phyloP scores from a whole-genome alignment of 2,329 filamentous ascomycete species.

The Purpureocillium lavendulum region DNA sequence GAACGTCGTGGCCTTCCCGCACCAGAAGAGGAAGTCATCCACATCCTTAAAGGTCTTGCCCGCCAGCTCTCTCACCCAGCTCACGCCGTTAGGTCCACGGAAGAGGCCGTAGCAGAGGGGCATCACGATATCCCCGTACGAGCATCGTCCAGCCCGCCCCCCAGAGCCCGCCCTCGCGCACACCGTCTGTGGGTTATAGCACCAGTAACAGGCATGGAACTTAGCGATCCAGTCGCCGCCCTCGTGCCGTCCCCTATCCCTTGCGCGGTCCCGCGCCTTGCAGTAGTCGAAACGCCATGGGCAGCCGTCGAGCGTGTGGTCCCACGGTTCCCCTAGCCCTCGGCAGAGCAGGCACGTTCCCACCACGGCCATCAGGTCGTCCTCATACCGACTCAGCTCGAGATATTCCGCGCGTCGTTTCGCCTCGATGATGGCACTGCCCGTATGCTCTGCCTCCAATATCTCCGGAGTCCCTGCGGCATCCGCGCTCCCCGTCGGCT shows the following conservation, averaged over 20 bases:
- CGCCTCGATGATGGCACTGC: neutral
- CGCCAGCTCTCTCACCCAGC: neutral
- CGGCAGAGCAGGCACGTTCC: neutral
- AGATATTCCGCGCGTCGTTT: no score
- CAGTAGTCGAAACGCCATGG: neutral
- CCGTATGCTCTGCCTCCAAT: neutral
- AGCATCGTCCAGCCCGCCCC: neutral
- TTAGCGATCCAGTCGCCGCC: neutral
- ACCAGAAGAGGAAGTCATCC: neutral
- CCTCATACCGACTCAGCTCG: no score
- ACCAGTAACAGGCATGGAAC: neutral
- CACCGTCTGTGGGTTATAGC: neutral
- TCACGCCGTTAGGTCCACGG: no score
- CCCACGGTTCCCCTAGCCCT: neutral
- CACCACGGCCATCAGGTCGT: neutral
- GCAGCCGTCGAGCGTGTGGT: neutral
- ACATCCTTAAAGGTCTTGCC: neutral
- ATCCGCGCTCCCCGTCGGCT: no score
- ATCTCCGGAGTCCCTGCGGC: no score
- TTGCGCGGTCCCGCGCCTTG: neutral
- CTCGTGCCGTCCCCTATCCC: neutral
- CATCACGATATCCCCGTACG: neutral
- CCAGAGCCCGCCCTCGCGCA: neutral
- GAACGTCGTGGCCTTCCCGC: neutral
- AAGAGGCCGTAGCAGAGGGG: neutral